phyloP scores from a whole-genome alignment of 192 early-diverging fungal species.

The Thamnidium elegans region DNA sequence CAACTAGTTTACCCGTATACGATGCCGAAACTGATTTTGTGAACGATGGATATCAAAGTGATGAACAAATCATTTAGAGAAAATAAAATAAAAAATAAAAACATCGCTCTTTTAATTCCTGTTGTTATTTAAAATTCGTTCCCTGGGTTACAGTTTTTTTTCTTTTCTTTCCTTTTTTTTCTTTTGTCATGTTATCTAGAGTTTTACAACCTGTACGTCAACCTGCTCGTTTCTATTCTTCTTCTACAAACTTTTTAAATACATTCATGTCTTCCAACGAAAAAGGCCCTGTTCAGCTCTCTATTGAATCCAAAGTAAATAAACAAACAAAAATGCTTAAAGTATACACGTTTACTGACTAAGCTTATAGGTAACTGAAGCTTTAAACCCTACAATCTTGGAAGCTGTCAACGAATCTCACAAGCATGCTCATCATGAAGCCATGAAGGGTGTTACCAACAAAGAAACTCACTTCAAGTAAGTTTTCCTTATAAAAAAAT shows the following conservation, averaged over 20 bases:
- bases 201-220: slow-evolving; percentile 10
- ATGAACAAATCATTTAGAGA: neutral
- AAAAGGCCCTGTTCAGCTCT: slow-evolving; percentile 30
- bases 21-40: slow-evolving; percentile 53
- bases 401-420: slow-evolving; percentile 78
- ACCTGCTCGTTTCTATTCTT: neutral
- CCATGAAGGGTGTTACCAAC: slow-evolving; percentile 77
- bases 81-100: neutral
- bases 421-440: slow-evolving; percentile 77
- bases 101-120: too few species aligned
- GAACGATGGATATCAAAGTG: neutral
- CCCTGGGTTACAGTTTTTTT: too few species aligned
- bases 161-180: neutral
- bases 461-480: slow-evolving; percentile 85
- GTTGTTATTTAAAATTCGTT: too few species aligned
- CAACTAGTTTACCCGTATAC: slow-evolving; percentile 81
- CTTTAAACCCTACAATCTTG: slow-evolving; percentile 55
- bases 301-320: slow-evolving; percentile 37
- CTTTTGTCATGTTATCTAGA: neutral
- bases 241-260: slow-evolving; percentile 30
- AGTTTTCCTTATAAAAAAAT: neutral
- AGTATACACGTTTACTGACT: neutral
- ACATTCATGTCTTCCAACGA: slow-evolving; percentile 18
- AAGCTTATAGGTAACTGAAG: slow-evolving; percentile 19
- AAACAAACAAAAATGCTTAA: too few species aligned